These are phyloP conservation scores for Sporothrix mexicana DNA, from an alignment of 2,329 filamentous ascomycete species.

Conservation along the genomic window DNA sequence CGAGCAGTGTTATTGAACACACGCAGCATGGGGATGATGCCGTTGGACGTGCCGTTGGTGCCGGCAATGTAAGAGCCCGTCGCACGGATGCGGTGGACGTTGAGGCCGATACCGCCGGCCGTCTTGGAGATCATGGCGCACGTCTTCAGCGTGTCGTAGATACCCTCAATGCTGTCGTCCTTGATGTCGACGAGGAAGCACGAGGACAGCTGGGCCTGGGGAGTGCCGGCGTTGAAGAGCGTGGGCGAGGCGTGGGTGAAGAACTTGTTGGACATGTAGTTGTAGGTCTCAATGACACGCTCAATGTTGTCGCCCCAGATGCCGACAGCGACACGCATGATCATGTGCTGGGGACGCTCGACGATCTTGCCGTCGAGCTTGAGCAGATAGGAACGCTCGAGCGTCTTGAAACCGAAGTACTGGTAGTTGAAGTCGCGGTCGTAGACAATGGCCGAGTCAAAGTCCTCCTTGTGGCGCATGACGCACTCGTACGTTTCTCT, in stretches of 20 bases:
- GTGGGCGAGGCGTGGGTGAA: constrained; percentile 99
- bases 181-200: constrained; percentile 99
- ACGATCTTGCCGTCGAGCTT: constrained; percentile 95
- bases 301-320: constrained; percentile 96
- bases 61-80: constrained; percentile 98
- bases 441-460: constrained; percentile 98
- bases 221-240: constrained; percentile 96
- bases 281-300: constrained; percentile 95
- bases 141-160: constrained; percentile 98
- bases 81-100: constrained; percentile 94
- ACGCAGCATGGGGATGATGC: constrained; percentile 95
- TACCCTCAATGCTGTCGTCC: constrained; percentile 98
- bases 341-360: constrained; percentile 98
- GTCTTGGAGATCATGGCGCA: constrained; percentile 99
- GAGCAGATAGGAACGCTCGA: constrained; percentile 96
- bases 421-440: constrained; percentile 99
- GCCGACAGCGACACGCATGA: constrained; percentile 97
- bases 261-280: constrained; percentile 98
- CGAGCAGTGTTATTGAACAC: constrained; percentile 99
- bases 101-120: constrained; percentile 95
- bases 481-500: constrained; percentile 88
- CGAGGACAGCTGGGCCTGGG: constrained; percentile 90
- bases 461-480: constrained; percentile 94
- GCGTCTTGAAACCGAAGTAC: constrained; percentile 99
- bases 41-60: constrained; percentile 97